phyloP scores from a whole-genome alignment of 1,284 basidiomycete species.

The Leccinum subrobustum region DNA sequence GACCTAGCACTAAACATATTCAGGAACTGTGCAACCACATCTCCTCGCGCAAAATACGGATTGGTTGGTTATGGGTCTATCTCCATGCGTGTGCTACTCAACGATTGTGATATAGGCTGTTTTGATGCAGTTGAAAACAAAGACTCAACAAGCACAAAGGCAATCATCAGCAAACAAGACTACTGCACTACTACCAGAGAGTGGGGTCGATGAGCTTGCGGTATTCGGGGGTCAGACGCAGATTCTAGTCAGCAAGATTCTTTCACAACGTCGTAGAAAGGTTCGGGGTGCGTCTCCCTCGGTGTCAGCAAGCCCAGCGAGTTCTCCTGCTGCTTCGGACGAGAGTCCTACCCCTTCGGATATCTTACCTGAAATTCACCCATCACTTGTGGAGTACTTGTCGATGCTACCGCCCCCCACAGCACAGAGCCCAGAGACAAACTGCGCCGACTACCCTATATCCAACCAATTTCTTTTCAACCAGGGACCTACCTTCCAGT shows the following conservation, averaged over 20 bases:
- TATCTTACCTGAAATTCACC: conserved; percentile 52
- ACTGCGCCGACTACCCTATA: background rate
- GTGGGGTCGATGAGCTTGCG: conserved; percentile 61
- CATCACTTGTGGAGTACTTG: conserved; percentile 48
- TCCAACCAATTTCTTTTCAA: conserved; percentile 17
- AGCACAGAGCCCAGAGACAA: conserved; percentile 10
- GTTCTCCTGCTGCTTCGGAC: conserved; percentile 30
- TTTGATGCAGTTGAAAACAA: conserved; percentile 45
- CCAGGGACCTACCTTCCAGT: conserved; percentile 15
- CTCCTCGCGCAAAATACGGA: conserved; percentile 50
- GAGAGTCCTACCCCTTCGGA: conserved; percentile 28
- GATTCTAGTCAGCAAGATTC: conserved; percentile 52
- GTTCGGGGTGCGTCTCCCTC: conserved; percentile 17
- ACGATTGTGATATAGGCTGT: conserved; percentile 39
- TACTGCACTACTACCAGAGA: conserved; percentile 37
- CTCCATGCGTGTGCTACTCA: background rate
- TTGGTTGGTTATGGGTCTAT: conserved; percentile 37
- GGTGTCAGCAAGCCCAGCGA: conserved; percentile 23
- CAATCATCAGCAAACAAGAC: conserved; percentile 41
- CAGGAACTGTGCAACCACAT: conserved; percentile 45
- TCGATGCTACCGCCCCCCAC: conserved; percentile 38
- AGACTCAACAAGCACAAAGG: conserved; percentile 45
- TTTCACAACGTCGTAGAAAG: conserved; percentile 35
- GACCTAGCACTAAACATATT: conserved; percentile 56
- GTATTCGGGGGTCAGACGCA: conserved; percentile 64